These are phyloP conservation scores for Botrytis squamosa DNA, from an alignment of 2,329 filamentous ascomycete species.

Conservation along the genomic window DNA sequence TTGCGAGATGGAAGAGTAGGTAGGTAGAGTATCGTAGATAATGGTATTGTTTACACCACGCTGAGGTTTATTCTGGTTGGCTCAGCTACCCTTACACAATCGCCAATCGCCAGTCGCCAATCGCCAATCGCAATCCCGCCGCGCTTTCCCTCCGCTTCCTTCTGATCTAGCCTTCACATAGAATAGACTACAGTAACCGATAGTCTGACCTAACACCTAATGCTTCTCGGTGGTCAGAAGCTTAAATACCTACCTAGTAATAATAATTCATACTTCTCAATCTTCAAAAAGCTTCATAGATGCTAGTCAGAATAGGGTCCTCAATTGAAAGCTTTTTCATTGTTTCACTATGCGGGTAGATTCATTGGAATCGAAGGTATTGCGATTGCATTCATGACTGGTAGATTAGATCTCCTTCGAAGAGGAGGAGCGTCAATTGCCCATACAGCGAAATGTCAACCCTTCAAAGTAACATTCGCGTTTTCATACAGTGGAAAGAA, in stretches of 20 bases:
- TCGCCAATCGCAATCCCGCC: slow-evolving; percentile 8
- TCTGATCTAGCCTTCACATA: slow-evolving; percentile 3
- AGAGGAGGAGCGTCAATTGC: slow-evolving; percentile 33
- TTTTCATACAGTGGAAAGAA: slow-evolving; percentile 93
- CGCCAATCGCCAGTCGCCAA: slow-evolving; percentile 1
- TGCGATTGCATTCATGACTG: slow-evolving; percentile 38
- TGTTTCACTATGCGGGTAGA: slow-evolving; percentile 33
- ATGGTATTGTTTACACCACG: slow-evolving; percentile 8
- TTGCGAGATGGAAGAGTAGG: neutral
- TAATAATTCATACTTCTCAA: neutral
- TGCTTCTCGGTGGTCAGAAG: neutral
- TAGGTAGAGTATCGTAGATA: neutral
- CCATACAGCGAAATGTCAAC: slow-evolving; percentile 37
- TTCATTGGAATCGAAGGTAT: slow-evolving; percentile 22
- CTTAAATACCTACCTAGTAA: neutral
- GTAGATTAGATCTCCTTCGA: slow-evolving; percentile 36
- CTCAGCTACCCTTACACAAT: slow-evolving; percentile 12
- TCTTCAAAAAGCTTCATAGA: neutral
- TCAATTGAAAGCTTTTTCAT: slow-evolving; percentile 20
- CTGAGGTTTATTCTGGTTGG: slow-evolving; percentile 5
- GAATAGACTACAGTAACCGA: slow-evolving; percentile 10
- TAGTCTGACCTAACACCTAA: neutral
- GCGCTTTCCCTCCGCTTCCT: slow-evolving; percentile 9
- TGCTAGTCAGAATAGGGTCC: slow-evolving; percentile 15
- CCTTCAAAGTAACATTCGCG: slow-evolving; percentile 75